These are phyloP conservation scores for Parascedosporium putredinis DNA, from an alignment of 2,329 filamentous ascomycete species.

Conservation along the genomic window DNA sequence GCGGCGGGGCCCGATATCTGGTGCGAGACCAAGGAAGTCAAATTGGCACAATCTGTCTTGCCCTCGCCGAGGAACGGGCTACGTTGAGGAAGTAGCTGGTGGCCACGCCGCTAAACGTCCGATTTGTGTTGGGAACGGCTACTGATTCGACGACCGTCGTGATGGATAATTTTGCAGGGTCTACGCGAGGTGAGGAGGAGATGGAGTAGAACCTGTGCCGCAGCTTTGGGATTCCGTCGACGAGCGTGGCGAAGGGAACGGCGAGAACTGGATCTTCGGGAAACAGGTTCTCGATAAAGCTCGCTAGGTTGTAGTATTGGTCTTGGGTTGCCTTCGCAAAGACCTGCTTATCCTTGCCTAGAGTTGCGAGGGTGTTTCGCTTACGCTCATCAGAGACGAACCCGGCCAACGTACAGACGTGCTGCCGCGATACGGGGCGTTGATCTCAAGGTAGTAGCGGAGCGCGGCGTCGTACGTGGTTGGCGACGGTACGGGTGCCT, in stretches of 20 bases:
- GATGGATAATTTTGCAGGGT: not conserved
- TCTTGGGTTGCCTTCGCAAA: too few species aligned
- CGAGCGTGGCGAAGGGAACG: not conserved
- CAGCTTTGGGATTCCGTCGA: not conserved
- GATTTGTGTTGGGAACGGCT: not conserved
- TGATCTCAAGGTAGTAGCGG: conserved; percentile 34
- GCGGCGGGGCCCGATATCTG: not conserved
- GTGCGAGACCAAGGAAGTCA: too few species aligned
- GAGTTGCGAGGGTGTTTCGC: too few species aligned
- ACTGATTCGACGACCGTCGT: not conserved
- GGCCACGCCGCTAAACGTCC: not conserved
- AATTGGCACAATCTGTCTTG: too few species aligned
- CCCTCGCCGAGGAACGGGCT: not conserved
- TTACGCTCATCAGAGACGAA: too few species aligned
- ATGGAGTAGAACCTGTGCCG: not conserved
- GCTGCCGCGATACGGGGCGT: too few species aligned
- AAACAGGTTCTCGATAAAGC: too few species aligned
- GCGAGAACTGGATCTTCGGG: not conserved
- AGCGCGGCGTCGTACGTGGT: conserved; percentile 28
- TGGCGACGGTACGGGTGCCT: conserved; percentile 23
- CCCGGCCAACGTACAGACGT: too few species aligned
- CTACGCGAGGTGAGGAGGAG: not conserved
- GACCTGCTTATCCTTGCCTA: too few species aligned
- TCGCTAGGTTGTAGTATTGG: too few species aligned
- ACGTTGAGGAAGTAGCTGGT: not conserved